phyloP scores from a whole-genome alignment of 257 asterid genomes.

The Nicotiana tabacum region DNA sequence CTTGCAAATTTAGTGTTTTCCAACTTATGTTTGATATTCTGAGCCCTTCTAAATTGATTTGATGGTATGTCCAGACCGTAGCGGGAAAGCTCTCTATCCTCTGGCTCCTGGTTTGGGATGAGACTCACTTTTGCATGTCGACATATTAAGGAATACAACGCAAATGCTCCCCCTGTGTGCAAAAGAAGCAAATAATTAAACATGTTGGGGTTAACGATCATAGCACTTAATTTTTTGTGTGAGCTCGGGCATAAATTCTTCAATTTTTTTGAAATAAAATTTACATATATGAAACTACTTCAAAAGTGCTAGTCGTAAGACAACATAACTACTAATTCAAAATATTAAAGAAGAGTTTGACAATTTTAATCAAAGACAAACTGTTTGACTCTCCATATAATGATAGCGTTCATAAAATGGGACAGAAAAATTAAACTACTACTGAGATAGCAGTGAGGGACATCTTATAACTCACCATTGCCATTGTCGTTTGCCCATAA shows the following conservation, averaged over 20 bases:
- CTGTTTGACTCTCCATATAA: too few relatives aligned
- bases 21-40: constrained; percentile 35
- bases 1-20: constrained; percentile 49
- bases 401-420: background rate
- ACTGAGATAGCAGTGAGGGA: too few relatives aligned
- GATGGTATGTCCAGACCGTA: constrained; percentile 50
- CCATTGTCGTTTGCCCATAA: constrained; percentile 79
- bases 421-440: too few relatives aligned
- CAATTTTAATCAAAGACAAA: too few relatives aligned
- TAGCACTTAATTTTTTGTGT: too few relatives aligned
- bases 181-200: background rate
- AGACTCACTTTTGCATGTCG: constrained; percentile 65
- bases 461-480: constrained; percentile 37
- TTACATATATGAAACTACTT: too few relatives aligned
- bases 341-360: too few relatives aligned
- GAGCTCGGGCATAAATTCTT: too few relatives aligned
- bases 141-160: constrained; percentile 60
- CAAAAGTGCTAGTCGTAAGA: too few relatives aligned
- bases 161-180: constrained; percentile 71
- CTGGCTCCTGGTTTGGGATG: constrained; percentile 63
- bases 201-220: too few relatives aligned
- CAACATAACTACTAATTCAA: too few relatives aligned
- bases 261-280: too few relatives aligned
- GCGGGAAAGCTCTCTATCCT: constrained; percentile 54
- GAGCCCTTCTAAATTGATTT: constrained; percentile 37